A percentile compares a stretch with the other conserved stretches of the same genome.
These are phyloP conservation scores for Chlorella sp. DNA, from an alignment of 139 green algal species.

Conservation along the genomic window DNA sequence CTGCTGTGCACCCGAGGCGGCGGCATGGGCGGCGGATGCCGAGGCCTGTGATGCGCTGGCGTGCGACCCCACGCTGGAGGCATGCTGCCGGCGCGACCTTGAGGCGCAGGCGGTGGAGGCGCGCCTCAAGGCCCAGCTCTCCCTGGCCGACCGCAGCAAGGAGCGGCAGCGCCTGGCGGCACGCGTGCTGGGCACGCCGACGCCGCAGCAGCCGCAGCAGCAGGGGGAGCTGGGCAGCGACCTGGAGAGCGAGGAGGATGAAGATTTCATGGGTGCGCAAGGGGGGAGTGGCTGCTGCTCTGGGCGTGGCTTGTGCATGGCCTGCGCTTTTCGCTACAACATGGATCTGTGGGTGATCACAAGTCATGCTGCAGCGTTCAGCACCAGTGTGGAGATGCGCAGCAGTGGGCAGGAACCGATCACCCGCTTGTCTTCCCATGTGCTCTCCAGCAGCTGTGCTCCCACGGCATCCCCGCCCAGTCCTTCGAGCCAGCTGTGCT, in stretches of 20 bases:
- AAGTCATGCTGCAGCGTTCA: too few species aligned
- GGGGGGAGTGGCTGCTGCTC: too few species aligned
- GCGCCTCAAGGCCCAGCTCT: conserved; percentile 33
- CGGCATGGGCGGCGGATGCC: conserved; percentile 40
- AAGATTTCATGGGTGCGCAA: neutral
- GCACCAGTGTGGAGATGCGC: too few species aligned
- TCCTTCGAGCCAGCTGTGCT: too few species aligned
- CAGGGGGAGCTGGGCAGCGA: neutral
- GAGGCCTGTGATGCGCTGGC: conserved; percentile 47
- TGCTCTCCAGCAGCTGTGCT: too few species aligned
- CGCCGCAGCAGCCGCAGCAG: neutral
- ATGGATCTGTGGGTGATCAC: too few species aligned
- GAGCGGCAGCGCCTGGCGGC: neutral
- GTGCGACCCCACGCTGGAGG: conserved; percentile 37
- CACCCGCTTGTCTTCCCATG: too few species aligned
- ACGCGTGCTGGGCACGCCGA: conserved; percentile 2
- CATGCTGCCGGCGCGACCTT: conserved; percentile 37
- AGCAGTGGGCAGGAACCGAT: too few species aligned
- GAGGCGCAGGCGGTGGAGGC: conserved; percentile 16
- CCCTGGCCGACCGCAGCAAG: conserved; percentile 35
- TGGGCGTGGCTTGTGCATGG: too few species aligned
- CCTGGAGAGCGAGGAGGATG: neutral
- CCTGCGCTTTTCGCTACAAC: too few species aligned
- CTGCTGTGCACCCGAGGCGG: neutral
- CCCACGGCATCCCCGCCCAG: neutral